Evolutionary conservation across 2,329 filamentous ascomycete species (phyloP), one percentile per base, ranked within the genome.

Genomic region (Incumbomyces delicatus): DNA sequence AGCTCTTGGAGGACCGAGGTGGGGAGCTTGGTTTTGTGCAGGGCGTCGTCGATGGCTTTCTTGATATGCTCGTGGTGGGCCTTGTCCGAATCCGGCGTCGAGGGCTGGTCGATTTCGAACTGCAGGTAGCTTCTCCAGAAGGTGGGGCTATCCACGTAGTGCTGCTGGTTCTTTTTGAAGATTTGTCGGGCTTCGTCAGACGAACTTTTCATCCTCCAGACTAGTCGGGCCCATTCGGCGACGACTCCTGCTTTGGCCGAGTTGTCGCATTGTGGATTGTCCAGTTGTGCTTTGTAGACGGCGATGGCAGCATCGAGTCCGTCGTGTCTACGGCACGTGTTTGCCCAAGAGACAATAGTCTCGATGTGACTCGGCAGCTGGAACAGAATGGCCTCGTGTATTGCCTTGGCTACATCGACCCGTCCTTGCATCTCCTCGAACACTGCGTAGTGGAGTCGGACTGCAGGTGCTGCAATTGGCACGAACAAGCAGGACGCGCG

Each of bases 111-210:
- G 41, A 94, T 72, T 69, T 98, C 92, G 60, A 98, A 95, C 49
- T 83, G 73, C 46, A 96, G 76, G 73, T 88, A 96, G 59, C 79
- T 85, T 56, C 81, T 74, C 90, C 92, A 98, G 72, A 96, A 96
- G 36, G 85, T 73, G 30, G 81, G 78, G 63, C 88, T 95, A 61
- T 92, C 86, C 2, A 82, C 74, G 62, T 94, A 95, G 73, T 81
- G 87, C 61, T 88, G 81, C 47, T 85, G 75, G 57, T 95, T 90
- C 65, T 83, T 84, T 51, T 80, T 70, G 69, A 90, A 96, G 1
- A 95, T 78, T 44, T 83, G 78, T 22, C 92, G 84, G 33, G 89
- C 89, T 58, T 90, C 87, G 8, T 87, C 82, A 8, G 22, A 27
- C 1, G 80, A 83, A 13, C 86, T 85, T 69, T 90, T 89, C 61